A percentile compares a stretch with the other conserved stretches of the same genome.
These are phyloP conservation scores for Candida vartiovaarae DNA, from an alignment of 805 yeast genomes.

Conservation along the genomic window DNA sequence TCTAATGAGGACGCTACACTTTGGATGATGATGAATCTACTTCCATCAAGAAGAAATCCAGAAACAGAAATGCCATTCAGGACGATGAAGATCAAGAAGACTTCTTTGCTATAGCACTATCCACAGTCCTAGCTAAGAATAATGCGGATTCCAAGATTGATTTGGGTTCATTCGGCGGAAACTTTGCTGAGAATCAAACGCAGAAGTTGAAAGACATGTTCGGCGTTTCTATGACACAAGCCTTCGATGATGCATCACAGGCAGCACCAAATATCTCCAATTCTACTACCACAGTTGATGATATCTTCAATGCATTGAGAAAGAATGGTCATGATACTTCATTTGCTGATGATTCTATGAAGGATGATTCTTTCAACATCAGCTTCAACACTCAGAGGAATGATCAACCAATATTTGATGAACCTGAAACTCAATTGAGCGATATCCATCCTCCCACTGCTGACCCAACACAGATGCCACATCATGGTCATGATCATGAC, in stretches of 20 bases:
- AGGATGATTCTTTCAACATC: slow-evolving; percentile 1
- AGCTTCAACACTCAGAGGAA: background rate
- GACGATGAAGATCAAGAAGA: slow-evolving; percentile 10
- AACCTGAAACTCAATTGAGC: slow-evolving; percentile 7
- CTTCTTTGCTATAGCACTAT: background rate
- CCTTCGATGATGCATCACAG: slow-evolving; percentile 18
- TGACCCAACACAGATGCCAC: background rate
- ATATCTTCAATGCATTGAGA: slow-evolving; percentile 12
- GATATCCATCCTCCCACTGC: slow-evolving; percentile 6
- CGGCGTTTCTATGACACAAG: slow-evolving; percentile 17
- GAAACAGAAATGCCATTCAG: slow-evolving; percentile 9
- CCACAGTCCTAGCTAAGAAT: background rate
- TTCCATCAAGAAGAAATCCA: slow-evolving; percentile 2
- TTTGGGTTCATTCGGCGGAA: slow-evolving; percentile 22
- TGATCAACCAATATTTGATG: slow-evolving; percentile 1
- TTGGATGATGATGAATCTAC: slow-evolving; percentile 5
- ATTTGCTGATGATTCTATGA: background rate
- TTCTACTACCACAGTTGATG: background rate
- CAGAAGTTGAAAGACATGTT: slow-evolving; percentile 10
- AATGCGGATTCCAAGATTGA: slow-evolving; percentile 6
- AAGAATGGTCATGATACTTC: slow-evolving; percentile 3
- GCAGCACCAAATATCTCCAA: slow-evolving; percentile 2
- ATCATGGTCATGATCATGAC: too few species aligned
- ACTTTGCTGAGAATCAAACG: slow-evolving; percentile 11
- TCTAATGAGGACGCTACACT: background rate